phyloP scores from a whole-genome alignment of 2,329 filamentous ascomycete genomes.

The Monilinia aucupariae region DNA sequence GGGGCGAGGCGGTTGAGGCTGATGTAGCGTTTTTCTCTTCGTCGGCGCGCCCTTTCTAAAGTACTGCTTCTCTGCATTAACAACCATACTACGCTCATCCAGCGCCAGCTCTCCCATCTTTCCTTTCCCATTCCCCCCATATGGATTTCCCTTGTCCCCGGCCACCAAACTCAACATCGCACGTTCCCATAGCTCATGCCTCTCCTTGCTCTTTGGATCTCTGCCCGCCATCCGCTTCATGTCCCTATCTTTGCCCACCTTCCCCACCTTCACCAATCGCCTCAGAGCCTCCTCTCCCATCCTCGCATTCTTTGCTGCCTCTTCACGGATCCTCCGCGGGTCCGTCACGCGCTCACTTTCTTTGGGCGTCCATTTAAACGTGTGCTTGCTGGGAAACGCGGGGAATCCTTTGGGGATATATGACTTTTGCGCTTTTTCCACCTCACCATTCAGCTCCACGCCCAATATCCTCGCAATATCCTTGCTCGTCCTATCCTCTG shows the following conservation, averaged over 20 bases:
- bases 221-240: constrained; percentile 48
- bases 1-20: not conserved
- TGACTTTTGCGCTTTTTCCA: constrained; percentile 49
- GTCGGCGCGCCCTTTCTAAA: constrained; percentile 41
- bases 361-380: constrained; percentile 55
- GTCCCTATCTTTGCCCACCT: constrained; percentile 60
- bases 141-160: constrained; percentile 20
- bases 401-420: constrained; percentile 58
- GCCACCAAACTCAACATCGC: constrained; percentile 50
- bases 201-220: constrained; percentile 47
- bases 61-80: constrained; percentile 51
- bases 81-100: constrained; percentile 60
- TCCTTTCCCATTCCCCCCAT: constrained; percentile 24
- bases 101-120: constrained; percentile 34
- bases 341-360: constrained; percentile 43
- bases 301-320: constrained; percentile 54
- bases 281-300: constrained; percentile 58
- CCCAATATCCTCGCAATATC: constrained; percentile 38
- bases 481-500: constrained; percentile 42
- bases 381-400: constrained; percentile 58
- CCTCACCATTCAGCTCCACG: constrained; percentile 52
- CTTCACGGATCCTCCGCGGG: constrained; percentile 53
- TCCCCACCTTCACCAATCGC: constrained; percentile 54
- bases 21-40: constrained; percentile 24
- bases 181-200: constrained; percentile 56